A percentile compares a stretch with the other conserved stretches of the same genome.
phyloP scores from a whole-genome alignment of 139 green algal genomes.

The Nannochloris sp. region DNA sequence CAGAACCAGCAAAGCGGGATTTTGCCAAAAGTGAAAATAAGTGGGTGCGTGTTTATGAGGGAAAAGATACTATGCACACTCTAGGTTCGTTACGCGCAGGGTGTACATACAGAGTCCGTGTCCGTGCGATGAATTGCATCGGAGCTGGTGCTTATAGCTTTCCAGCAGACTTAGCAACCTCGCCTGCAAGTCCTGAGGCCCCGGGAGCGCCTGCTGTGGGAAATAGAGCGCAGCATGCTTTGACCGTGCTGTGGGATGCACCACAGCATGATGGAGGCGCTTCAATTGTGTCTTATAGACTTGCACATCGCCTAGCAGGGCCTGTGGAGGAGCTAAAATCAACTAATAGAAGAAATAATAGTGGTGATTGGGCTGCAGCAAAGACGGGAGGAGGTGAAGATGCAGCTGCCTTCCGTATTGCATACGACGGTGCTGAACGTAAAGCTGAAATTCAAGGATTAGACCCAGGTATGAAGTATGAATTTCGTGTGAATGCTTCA shows the following conservation, averaged over 20 bases:
- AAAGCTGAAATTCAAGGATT: slow-evolving; percentile 15
- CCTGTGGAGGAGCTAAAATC: neutral
- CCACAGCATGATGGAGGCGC: slow-evolving; percentile 53
- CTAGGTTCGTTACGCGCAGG: slow-evolving; percentile 49
- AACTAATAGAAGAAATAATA: slow-evolving; percentile 1
- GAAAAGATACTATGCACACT: slow-evolving; percentile 39
- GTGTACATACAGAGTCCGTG: slow-evolving; percentile 55
- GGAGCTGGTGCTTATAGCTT: slow-evolving; percentile 37
- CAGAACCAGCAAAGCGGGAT: slow-evolving; percentile 23
- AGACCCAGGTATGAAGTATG: slow-evolving; percentile 36
- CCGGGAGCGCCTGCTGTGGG: slow-evolving; percentile 23
- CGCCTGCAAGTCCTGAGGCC: slow-evolving; percentile 24
- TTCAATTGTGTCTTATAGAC: slow-evolving; percentile 35
- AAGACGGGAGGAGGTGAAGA: neutral
- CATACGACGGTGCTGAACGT: slow-evolving; percentile 8
- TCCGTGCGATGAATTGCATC: slow-evolving; percentile 33
- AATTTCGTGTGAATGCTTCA: slow-evolving; percentile 40
- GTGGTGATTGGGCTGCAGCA: slow-evolving; percentile 7
- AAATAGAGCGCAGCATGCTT: slow-evolving; percentile 15
- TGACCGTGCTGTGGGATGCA: slow-evolving; percentile 38
- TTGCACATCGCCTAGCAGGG: slow-evolving; percentile 36
- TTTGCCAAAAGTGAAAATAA: slow-evolving; percentile 48
- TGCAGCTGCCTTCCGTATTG: neutral
- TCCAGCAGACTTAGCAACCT: slow-evolving; percentile 32
- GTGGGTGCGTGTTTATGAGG: slow-evolving; percentile 54